Conservation (phyloP, 1,284 basidiomycete species). For the Cystobasidiaceae sp. region DNA sequence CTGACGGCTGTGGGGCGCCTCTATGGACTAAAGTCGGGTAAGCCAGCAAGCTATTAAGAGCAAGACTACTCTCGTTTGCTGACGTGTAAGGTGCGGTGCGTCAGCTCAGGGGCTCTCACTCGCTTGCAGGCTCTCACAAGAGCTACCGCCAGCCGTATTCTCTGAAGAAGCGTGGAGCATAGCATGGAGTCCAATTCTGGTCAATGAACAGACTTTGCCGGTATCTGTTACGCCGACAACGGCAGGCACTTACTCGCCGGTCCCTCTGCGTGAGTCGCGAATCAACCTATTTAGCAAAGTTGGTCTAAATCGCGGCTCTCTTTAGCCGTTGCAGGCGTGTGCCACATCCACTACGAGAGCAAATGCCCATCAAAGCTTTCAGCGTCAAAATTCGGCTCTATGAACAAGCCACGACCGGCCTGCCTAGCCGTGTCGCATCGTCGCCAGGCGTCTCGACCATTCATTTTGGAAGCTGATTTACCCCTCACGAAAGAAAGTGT, state of each 20-base stretch:
- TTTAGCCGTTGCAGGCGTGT: too few species aligned
- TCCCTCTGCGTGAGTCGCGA: not conserved
- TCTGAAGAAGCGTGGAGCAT: not conserved
- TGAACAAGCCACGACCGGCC: too few species aligned
- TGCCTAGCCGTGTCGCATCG: too few species aligned
- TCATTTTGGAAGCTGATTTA: too few species aligned
- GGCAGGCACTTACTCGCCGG: not conserved
- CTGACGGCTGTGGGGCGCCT: not conserved
- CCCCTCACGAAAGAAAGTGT: too few species aligned
- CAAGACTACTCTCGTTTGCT: not conserved
- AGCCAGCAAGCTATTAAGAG: not conserved
- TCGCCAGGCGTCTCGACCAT: too few species aligned
- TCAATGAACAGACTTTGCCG: not conserved
- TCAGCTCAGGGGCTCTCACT: not conserved
- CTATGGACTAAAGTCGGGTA: not conserved
- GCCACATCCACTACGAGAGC: too few species aligned
- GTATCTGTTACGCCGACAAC: not conserved
- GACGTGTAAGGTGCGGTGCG: not conserved
- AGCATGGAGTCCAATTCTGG: not conserved
- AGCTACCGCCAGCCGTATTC: not conserved
- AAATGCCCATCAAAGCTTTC: too few species aligned
- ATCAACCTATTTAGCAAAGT: too few species aligned
- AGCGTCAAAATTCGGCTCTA: too few species aligned
- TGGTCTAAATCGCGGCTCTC: too few species aligned
- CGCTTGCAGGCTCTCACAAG: not conserved